Conservation (phyloP, 2,329 filamentous ascomycete species). For the Aspergillus sojae region DNA sequence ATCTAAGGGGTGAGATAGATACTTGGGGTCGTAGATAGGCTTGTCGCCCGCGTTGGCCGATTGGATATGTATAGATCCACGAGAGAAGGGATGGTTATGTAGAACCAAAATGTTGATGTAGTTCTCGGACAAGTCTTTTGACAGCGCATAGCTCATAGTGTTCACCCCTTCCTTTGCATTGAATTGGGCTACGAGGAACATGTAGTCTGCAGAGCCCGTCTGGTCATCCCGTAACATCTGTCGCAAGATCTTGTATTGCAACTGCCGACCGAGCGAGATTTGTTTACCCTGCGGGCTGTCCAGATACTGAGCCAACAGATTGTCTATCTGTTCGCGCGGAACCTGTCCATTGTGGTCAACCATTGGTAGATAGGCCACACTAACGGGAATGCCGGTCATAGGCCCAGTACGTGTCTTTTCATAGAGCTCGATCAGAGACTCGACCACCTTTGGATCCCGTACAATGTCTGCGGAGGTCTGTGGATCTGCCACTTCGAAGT, state of each 20-base stretch:
- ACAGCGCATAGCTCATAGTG: conserved; percentile 16
- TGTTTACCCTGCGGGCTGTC: no score
- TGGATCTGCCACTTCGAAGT: conserved; percentile 25
- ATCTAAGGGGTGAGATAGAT: conserved; percentile 47
- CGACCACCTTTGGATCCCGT: conserved; percentile 24
- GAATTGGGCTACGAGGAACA: conserved; percentile 14
- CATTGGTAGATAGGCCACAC: conserved; percentile 29
- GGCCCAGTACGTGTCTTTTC: conserved; percentile 25
- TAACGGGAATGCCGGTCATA: conserved; percentile 27
- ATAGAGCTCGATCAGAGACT: conserved; percentile 26
- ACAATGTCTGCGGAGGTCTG: conserved; percentile 28
- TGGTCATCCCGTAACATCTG: conserved; percentile 15
- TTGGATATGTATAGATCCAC: conserved; percentile 32
- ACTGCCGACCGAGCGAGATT: not conserved
- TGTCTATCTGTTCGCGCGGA: conserved; percentile 8
- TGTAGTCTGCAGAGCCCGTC: conserved; percentile 17
- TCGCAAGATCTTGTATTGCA: conserved; percentile 19
- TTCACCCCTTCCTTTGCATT: conserved; percentile 9
- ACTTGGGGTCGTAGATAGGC: conserved; percentile 51
- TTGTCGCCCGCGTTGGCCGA: conserved; percentile 35
- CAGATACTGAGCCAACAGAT: conserved; percentile 5
- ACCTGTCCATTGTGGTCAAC: conserved; percentile 24
- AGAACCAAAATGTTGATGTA: conserved; percentile 25
- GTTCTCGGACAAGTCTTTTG: conserved; percentile 20
- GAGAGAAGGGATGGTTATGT: conserved; percentile 37